Conservation (phyloP, 805 yeast species). For the Ogataea nitratoaversa region DNA sequence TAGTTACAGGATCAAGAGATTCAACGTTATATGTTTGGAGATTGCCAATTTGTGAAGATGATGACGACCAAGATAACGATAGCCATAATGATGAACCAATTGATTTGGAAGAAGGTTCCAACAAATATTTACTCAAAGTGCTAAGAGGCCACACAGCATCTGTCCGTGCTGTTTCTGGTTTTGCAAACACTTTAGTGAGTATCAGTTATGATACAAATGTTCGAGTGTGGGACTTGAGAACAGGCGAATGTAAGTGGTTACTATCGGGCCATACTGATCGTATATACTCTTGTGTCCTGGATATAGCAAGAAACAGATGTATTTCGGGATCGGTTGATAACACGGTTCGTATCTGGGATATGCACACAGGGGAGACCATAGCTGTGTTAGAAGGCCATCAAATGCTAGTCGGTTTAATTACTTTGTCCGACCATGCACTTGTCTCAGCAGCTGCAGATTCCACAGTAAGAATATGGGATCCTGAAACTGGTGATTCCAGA, state of each 20-base stretch:
- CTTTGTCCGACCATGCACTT: slow-evolving; percentile 66
- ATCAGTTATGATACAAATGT: slow-evolving; percentile 90
- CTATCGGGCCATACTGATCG: slow-evolving; percentile 81
- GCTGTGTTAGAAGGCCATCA: slow-evolving; percentile 81
- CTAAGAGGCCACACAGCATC: slow-evolving; percentile 73
- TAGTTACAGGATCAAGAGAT: slow-evolving; percentile 86
- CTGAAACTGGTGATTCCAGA: slow-evolving; percentile 62
- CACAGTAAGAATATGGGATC: slow-evolving; percentile 89
- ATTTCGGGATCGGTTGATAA: slow-evolving; percentile 91
- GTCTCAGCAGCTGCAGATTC: slow-evolving; percentile 97
- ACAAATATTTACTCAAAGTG: slow-evolving; percentile 65
- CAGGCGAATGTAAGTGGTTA: slow-evolving; percentile 67
- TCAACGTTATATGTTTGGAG: slow-evolving; percentile 73
- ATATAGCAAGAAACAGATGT: slow-evolving; percentile 70
- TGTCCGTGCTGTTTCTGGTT: slow-evolving; percentile 84
- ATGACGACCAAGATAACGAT: slow-evolving; percentile 34
- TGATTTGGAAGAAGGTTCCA: slow-evolving; percentile 37
- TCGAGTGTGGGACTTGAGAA: slow-evolving; percentile 85
- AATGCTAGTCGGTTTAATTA: slow-evolving; percentile 82
- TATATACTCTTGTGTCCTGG: slow-evolving; percentile 85
- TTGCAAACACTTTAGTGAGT: slow-evolving; percentile 76
- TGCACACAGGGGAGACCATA: slow-evolving; percentile 66
- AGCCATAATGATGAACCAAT: slow-evolving; percentile 34
- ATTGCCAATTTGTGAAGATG: slow-evolving; percentile 47
- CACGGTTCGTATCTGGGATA: slow-evolving; percentile 85